These are phyloP conservation scores for Apophysomyces ossiformis DNA, from an alignment of 371 early-diverging fungal genomes.

Conservation along the genomic window DNA sequence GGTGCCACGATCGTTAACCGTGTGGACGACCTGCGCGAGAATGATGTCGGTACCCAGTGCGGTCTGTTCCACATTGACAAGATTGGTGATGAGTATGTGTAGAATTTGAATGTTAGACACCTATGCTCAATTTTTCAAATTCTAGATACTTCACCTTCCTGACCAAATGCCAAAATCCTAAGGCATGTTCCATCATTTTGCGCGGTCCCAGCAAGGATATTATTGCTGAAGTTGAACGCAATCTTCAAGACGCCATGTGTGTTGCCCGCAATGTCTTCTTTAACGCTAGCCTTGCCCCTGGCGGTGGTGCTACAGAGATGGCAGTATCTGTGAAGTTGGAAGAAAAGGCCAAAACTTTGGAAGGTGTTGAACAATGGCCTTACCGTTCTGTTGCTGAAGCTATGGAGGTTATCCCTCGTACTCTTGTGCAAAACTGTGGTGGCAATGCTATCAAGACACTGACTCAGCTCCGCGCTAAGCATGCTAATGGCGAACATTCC, in stretches of 20 bases:
- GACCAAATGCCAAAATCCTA: slow-evolving; percentile 94
- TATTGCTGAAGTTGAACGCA: slow-evolving; percentile 99
- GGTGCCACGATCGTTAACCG: slow-evolving; percentile 99
- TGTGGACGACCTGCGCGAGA: slow-evolving; percentile 95
- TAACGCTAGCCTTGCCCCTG: slow-evolving; percentile 93
- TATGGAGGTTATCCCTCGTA: slow-evolving; percentile 98
- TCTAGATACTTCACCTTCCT: slow-evolving; percentile 91
- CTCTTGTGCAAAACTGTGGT: slow-evolving; percentile 98
- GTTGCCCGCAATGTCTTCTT: slow-evolving; percentile 99
- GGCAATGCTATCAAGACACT: slow-evolving; percentile 95
- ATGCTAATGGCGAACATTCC: slow-evolving; percentile 83
- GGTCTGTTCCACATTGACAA: slow-evolving; percentile 97
- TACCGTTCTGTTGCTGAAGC: slow-evolving; percentile 95
- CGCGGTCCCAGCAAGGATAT: slow-evolving; percentile 99
- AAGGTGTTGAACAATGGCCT: slow-evolving; percentile 96
- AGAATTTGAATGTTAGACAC: slow-evolving; percentile 18
- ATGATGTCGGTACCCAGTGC: slow-evolving; percentile 95
- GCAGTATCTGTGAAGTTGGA: slow-evolving; percentile 90
- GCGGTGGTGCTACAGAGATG: slow-evolving; percentile 99
- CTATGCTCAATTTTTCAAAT: neutral
- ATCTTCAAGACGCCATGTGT: slow-evolving; percentile 99
- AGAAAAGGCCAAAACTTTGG: slow-evolving; percentile 88
- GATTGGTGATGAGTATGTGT: slow-evolving; percentile 95
- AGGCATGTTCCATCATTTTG: slow-evolving; percentile 98
- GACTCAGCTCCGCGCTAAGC: slow-evolving; percentile 95